These are phyloP conservation scores for Apiotrichum domesticum DNA, from an alignment of 1,284 basidiomycete genomes.

Conservation along the genomic window DNA sequence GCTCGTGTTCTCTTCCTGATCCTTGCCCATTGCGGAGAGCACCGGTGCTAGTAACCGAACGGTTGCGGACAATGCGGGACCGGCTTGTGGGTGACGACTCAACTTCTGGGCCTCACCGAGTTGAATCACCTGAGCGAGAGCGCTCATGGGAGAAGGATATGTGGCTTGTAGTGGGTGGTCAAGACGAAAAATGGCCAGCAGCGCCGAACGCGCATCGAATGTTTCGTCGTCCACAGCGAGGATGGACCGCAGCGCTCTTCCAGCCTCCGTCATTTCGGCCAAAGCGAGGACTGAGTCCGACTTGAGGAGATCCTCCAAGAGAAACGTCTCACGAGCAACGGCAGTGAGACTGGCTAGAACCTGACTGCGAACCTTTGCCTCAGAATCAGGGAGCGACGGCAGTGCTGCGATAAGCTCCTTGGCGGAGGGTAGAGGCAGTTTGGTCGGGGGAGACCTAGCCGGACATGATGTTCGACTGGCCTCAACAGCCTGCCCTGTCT, in stretches of 20 bases:
- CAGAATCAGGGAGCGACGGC: not conserved
- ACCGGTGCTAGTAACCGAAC: not conserved
- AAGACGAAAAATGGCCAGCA: not conserved
- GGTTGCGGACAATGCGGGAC: not conserved
- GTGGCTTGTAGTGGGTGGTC: not conserved
- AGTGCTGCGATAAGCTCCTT: constrained; percentile 1
- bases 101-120: constrained; percentile 3
- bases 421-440: not conserved
- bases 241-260: not conserved
- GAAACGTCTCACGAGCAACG: not conserved
- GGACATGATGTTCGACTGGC: too few species aligned
- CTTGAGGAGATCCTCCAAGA: not conserved
- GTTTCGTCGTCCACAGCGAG: constrained; percentile 4
- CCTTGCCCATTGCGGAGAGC: not conserved
- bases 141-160: constrained; percentile 1
- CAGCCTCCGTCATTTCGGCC: not conserved
- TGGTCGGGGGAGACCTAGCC: not conserved
- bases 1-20: not conserved
- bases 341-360: not conserved
- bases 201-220: not conserved
- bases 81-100: constrained; percentile 6
- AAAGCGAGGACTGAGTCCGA: not conserved
- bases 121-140: not conserved
- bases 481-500: too few species aligned
- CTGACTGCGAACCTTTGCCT: not conserved